Percentiles rank a stretch among this genome's conserved stretches.
Conservation (phyloP, 768 basidiomycete genomes). For the Leucocoprinus leucothites region DNA sequence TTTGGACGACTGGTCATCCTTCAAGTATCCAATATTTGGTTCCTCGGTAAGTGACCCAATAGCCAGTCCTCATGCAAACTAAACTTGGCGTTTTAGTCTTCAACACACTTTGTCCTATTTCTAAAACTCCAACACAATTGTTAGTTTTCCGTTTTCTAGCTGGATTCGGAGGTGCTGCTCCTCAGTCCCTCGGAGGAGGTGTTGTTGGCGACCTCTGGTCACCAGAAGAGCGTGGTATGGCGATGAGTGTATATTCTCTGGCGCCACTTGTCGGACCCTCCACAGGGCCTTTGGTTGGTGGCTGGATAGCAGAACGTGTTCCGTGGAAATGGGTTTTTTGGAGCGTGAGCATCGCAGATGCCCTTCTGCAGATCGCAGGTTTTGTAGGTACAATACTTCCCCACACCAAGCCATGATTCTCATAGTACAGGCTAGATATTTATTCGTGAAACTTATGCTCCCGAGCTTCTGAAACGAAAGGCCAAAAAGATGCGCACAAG, state of each 20-base stretch:
- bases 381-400: slow-evolving; percentile 32
- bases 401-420: too few relatives aligned
- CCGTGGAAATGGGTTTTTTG: slow-evolving; percentile 66
- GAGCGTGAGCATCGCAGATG: slow-evolving; percentile 51
- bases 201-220: slow-evolving; percentile 50
- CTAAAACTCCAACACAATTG: slow-evolving; percentile 47
- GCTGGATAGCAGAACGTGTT: slow-evolving; percentile 47
- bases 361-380: slow-evolving; percentile 41
- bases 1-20: slow-evolving; percentile 45
- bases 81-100: slow-evolving; percentile 28
- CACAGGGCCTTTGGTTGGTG: slow-evolving; percentile 32
- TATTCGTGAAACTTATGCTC: slow-evolving; percentile 42
- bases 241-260: slow-evolving; percentile 50
- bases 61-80: background rate
- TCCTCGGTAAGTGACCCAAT: slow-evolving; percentile 38
- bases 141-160: slow-evolving; percentile 61
- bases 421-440: slow-evolving; percentile 16
- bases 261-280: slow-evolving; percentile 49
- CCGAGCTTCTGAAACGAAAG: slow-evolving; percentile 42
- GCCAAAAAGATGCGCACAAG: slow-evolving; percentile 35
- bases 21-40: slow-evolving; percentile 56
- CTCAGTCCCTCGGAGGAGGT: slow-evolving; percentile 59
- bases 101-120: slow-evolving; percentile 48
- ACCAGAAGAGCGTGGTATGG: slow-evolving; percentile 49
- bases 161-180: slow-evolving; percentile 63